Conservation (phyloP, 1,284 basidiomycete genomes). For the Boletus sp. region DNA sequence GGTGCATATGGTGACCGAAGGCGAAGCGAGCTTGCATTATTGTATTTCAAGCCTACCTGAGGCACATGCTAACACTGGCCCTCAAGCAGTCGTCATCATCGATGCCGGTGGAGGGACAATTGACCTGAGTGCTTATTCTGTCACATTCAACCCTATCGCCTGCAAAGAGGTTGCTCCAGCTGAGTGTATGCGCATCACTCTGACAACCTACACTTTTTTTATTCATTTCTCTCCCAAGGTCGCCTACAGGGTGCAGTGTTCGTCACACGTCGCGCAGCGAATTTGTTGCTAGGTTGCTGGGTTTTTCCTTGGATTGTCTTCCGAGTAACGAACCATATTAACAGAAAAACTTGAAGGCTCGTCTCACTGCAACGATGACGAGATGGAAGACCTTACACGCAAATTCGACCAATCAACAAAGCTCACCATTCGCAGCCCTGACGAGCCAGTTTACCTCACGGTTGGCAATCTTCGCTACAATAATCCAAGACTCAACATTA, state of each 20-base stretch:
- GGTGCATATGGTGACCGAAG: conserved; percentile 14
- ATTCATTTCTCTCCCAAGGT: background rate
- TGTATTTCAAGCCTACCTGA: conserved; percentile 32
- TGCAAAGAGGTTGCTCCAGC: background rate
- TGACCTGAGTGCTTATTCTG: conserved; percentile 46
- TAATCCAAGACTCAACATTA: background rate
- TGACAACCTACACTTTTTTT: background rate
- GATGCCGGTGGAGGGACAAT: conserved; percentile 29
- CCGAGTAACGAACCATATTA: background rate
- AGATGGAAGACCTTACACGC: background rate
- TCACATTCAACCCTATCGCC: conserved; percentile 9
- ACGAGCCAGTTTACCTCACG: conserved; percentile 1
- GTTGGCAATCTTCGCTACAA: conserved; percentile 1
- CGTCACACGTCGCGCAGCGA: background rate
- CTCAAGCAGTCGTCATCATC: conserved; percentile 1
- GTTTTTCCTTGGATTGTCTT: background rate
- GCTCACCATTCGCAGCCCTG: background rate
- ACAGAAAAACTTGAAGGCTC: conserved; percentile 4
- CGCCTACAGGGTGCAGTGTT: background rate
- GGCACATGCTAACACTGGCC: background rate
- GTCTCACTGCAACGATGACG: background rate
- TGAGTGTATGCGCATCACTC: conserved; percentile 26
- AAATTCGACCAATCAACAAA: conserved; percentile 1
- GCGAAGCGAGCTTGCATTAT: conserved; percentile 18
- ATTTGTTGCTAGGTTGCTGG: background rate